Conservation (phyloP, 805 yeast species). For the Hanseniaspora vineae region DNA sequence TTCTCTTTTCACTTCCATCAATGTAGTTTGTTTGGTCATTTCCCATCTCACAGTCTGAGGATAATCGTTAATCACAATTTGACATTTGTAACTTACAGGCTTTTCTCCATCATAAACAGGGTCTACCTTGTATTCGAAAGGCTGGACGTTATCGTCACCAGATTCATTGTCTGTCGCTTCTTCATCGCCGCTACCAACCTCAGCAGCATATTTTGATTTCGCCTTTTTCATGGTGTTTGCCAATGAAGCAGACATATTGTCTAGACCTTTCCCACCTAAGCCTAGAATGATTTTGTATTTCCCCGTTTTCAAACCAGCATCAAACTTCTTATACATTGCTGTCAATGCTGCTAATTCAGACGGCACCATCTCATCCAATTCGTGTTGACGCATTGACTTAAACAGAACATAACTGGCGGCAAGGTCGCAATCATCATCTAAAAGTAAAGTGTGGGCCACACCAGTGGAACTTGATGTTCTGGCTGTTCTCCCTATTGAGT, state of each 20-base stretch:
- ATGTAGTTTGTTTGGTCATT: conserved; percentile 54
- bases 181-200: conserved; percentile 32
- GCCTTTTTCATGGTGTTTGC: conserved; percentile 24
- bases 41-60: conserved; percentile 75
- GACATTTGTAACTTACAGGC: conserved; percentile 44
- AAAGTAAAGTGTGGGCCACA: conserved; percentile 58
- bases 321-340: conserved; percentile 41
- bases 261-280: conserved; percentile 88
- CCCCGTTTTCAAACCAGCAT: conserved; percentile 51
- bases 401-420: conserved; percentile 48
- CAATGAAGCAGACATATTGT: conserved; percentile 48
- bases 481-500: conserved; percentile 92
- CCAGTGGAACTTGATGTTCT: conserved; percentile 75
- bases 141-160: conserved; percentile 11
- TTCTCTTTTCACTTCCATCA: conserved; percentile 51
- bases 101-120: conserved; percentile 22
- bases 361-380: conserved; percentile 29
- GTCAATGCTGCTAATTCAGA: conserved; percentile 27
- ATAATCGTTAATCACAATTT: conserved; percentile 67
- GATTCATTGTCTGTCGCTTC: conserved; percentile 1
- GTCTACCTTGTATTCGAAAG: neutral
- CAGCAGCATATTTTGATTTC: conserved; percentile 24
- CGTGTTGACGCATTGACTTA: conserved; percentile 35
- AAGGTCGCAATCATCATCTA: conserved; percentile 47
- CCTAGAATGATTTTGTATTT: conserved; percentile 58